phyloP scores from a whole-genome alignment of 306 rosid genomes.

The Cicer cuneatum region DNA sequence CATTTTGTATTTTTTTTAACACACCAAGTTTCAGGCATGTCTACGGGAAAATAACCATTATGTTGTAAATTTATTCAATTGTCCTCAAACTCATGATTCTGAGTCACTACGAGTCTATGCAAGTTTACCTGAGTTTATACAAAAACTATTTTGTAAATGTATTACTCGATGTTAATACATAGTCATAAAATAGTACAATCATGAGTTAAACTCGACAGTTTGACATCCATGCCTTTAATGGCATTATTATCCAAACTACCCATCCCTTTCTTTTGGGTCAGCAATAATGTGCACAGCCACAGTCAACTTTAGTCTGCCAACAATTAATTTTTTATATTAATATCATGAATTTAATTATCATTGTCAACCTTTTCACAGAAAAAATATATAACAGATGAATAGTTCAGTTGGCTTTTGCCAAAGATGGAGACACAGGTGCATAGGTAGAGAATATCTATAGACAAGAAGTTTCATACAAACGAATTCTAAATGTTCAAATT shows the following conservation, averaged over 20 bases:
- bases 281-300: not conserved
- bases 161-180: not conserved
- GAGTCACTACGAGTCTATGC: not conserved
- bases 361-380: not conserved
- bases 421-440: not conserved
- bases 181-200: not conserved
- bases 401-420: conserved; percentile 5
- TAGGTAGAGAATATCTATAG: not conserved
- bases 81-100: not conserved
- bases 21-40: too few relatives aligned
- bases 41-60: not conserved
- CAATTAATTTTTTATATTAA: not conserved
- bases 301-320: not conserved
- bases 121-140: not conserved
- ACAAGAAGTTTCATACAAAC: conserved; percentile 21
- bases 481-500: conserved; percentile 25
- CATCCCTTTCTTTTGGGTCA: conserved; percentile 18
- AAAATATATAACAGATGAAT: conserved; percentile 8
- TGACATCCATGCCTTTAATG: not conserved
- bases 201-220: not conserved
- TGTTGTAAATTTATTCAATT: not conserved
- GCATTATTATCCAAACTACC: not conserved
- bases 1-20: too few relatives aligned
- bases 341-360: conserved; percentile 4
- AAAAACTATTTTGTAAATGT: too few relatives aligned